Base-by-base conservation (phyloP, 768 basidiomycete genomes). In the Mycena olivaceomarginata region DNA sequence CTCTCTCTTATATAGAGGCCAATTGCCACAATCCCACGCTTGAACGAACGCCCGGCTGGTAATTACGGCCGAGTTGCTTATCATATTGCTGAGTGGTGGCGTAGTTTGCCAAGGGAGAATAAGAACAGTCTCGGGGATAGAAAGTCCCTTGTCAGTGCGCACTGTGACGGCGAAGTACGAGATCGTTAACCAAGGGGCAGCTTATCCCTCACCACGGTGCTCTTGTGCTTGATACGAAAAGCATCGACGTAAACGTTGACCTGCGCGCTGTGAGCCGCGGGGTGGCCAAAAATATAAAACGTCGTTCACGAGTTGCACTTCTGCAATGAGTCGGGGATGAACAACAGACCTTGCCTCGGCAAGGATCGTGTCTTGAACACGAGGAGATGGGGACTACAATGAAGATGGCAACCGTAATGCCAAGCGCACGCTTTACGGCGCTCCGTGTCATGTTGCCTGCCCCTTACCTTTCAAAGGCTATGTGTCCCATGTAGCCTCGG, bases 51-150 rank as follows among this genome's bases (percentile, higher is more conserved):
- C n/a, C n/a, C n/a, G n/a, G n/a, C n/a, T n/a, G n/a, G n/a, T n/a
- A n/a, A n/a, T n/a, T n/a, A n/a, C n/a, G n/a, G n/a, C n/a, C n/a
- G n/a, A n/a, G n/a, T n/a, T n/a, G n/a, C n/a, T n/a, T n/a, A n/a
- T n/a, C n/a, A n/a, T n/a, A 45, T 45, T 13, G 43, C 43, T 1
- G 53, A n/a, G 53, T 8, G 20, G 53, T 22, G 53, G 53, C 53
- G 53, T 9, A 22, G 53, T 56, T 56, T 56, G 53, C n/a, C 53
- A 56, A 56, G 53, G n/a, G n/a, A 56, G 53, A 56, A 56, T 56
- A 22, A 56, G 20, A 51, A 51, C 7, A 51, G 48, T 51, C 48
- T 51, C 48, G 48, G 48, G 16, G 48, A 51, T 51, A 51, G 48
- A 22, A 56, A 22, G 7, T 56, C 53, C 53, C n/a, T 56, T n/a